These are phyloP conservation scores for Trichoderma citrinoviride DNA, from an alignment of 2,329 filamentous ascomycete species.

Conservation along the genomic window DNA sequence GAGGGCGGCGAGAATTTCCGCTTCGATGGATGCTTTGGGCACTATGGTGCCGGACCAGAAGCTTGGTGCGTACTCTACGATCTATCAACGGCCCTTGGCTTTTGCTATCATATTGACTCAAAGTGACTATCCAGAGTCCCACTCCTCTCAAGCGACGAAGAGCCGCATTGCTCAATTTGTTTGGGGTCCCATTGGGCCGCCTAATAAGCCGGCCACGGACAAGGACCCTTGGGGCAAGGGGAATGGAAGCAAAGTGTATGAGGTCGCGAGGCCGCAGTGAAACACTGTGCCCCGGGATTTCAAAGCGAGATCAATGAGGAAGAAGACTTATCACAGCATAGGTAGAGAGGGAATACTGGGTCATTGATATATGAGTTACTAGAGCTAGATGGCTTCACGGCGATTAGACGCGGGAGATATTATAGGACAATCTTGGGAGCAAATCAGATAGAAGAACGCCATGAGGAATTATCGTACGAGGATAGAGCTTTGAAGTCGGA, in stretches of 20 bases:
- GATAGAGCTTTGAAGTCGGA: too few relatives aligned
- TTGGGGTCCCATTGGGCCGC: constrained; percentile 34
- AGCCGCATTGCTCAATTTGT: constrained; percentile 25
- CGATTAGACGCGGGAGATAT: too few relatives aligned
- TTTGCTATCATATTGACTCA: neutral
- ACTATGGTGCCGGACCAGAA: neutral
- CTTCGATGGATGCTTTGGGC: neutral
- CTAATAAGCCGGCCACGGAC: constrained; percentile 32
- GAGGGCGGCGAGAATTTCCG: neutral
- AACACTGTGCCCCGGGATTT: neutral
- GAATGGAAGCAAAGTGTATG: neutral
- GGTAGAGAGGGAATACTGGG: too few relatives aligned
- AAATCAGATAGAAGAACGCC: too few relatives aligned
- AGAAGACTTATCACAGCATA: neutral
- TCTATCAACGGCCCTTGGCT: too few relatives aligned
- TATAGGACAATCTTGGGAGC: too few relatives aligned
- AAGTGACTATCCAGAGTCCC: constrained; percentile 8
- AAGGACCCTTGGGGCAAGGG: neutral
- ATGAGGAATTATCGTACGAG: too few relatives aligned
- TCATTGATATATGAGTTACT: neutral
- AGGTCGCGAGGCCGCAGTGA: neutral
- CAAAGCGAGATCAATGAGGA: neutral
- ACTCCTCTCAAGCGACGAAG: neutral
- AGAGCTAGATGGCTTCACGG: too few relatives aligned
- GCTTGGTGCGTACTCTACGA: neutral